Evolutionary conservation across 1,284 basidiomycete species (phyloP).

Genomic region (Singerocomus rubriflavus): DNA sequence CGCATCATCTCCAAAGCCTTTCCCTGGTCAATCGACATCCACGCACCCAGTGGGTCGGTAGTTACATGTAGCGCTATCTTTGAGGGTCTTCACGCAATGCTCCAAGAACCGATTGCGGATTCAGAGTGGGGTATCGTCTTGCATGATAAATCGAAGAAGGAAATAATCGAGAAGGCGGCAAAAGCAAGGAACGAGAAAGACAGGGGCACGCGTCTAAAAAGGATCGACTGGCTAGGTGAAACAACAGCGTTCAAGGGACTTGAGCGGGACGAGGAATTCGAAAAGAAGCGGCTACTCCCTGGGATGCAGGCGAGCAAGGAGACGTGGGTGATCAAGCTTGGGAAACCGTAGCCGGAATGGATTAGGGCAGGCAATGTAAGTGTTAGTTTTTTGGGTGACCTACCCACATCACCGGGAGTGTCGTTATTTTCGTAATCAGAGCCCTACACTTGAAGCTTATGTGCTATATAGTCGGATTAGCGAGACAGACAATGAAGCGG

Average conservation of each 20-base stretch:
- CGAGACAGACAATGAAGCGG: too few species aligned
- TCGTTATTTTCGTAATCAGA: not conserved
- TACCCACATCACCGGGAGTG: not conserved
- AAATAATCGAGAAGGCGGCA: constrained; percentile 37
- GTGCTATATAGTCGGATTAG: not conserved
- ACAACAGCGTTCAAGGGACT: constrained; percentile 54
- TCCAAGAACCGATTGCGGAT: constrained; percentile 52
- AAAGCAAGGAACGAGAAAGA: constrained; percentile 31
- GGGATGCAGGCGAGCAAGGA: constrained; percentile 31
- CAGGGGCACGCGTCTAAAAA: constrained; percentile 35
- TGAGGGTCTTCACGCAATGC: constrained; percentile 44
- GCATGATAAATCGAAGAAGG: constrained; percentile 39
- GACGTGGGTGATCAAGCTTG: constrained; percentile 39
- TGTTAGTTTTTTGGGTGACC: not conserved
- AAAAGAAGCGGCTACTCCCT: constrained; percentile 46
- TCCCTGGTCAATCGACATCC: constrained; percentile 58
- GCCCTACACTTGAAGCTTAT: not conserved
- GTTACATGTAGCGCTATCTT: constrained; percentile 54
- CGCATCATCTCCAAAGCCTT: constrained; percentile 55
- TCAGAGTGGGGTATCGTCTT: constrained; percentile 60
- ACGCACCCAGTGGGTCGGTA: constrained; percentile 30
- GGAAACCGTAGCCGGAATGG: constrained; percentile 18
- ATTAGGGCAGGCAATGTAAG: not conserved
- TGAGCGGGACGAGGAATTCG: constrained; percentile 53
- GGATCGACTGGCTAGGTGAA: constrained; percentile 60